Evolutionary conservation across 2,329 filamentous ascomycete species (phyloP), one percentile per base, ranked within the genome.

Genomic region (Madurella mycetomatis): DNA sequence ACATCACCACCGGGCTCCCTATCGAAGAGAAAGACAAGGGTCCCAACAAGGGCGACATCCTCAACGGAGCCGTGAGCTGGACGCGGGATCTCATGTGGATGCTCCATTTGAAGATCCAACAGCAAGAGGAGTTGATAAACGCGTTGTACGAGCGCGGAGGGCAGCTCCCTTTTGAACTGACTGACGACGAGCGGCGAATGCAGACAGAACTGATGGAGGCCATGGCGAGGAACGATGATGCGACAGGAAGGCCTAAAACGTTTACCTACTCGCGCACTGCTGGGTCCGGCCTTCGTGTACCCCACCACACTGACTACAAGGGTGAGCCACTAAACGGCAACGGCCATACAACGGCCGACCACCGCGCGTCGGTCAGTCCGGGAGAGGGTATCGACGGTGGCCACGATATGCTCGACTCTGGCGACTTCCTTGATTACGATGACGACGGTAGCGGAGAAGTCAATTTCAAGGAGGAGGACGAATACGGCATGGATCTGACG

Each of bases 21-120:
- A 82, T 95, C 37, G 94, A 99, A 65, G 94, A 97, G 63, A 97
- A 97, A 70, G 94, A 99, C 74, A 97, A 97, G 69, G 94, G 94
- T 0, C 94, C 94, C 5, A 97, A 97, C 78, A 99, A 99, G 75
- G 94, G 94, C 47, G 94, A 99, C 65, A 97, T 99, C 56, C 85
- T 99, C 64, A 97, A 97, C 67, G 92, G 94, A 31, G 89, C 92
- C 34, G 94, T 97, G 51, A 91, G 90, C 72, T 99, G 94, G 94
- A 96, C 90, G 57, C 85, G 92, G 59, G 94, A 99, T 73, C 79
- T 99, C 49, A 96, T 97, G 90, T 97, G 94, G 94, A 87, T 95
- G 75, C 76, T 96, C 56, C 86, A 96, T 67, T 80, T 89, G 66
- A 95, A 95, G 73, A 80, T 95, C 61, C 86, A 94, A 67, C 88